phyloP scores from a whole-genome alignment of 352 stramenopile genomes.

The Phytophthora tubulina region DNA sequence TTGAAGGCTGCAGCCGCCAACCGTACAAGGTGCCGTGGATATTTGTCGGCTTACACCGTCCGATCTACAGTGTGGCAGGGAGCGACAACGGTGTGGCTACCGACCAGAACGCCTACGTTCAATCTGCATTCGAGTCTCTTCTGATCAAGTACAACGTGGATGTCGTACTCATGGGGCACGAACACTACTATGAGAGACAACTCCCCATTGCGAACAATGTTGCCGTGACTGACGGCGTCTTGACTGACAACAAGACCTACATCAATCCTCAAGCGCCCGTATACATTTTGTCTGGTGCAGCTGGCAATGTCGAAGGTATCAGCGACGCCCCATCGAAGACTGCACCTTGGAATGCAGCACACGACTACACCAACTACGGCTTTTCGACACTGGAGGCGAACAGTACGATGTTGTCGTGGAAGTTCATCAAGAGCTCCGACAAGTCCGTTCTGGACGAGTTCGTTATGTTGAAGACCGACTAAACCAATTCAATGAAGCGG shows the following conservation, averaged over 20 bases:
- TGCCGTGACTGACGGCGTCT: background rate
- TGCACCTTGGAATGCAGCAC: no score
- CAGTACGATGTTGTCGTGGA: background rate
- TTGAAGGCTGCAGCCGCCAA: background rate
- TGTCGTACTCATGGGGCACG: no score
- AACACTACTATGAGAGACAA: no score
- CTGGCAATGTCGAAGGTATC: no score
- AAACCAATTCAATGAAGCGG: background rate
- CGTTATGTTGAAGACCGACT: background rate
- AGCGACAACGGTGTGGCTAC: background rate
- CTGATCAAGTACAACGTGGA: constrained; percentile 82
- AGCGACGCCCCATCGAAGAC: no score
- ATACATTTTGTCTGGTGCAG: no score
- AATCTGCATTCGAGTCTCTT: constrained; percentile 76
- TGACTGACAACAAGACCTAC: no score
- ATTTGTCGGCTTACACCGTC: constrained; percentile 43
- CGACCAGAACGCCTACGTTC: constrained; percentile 31
- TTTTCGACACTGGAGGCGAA: no score
- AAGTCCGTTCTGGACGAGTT: background rate
- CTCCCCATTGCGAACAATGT: background rate
- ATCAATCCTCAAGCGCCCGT: no score
- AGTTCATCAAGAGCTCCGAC: background rate
- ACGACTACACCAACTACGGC: no score
- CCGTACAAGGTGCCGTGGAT: constrained; percentile 56
- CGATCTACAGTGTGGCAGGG: background rate